Conservation (phyloP, 2,329 filamentous ascomycete species). For the Stemphylium beticola region DNA sequence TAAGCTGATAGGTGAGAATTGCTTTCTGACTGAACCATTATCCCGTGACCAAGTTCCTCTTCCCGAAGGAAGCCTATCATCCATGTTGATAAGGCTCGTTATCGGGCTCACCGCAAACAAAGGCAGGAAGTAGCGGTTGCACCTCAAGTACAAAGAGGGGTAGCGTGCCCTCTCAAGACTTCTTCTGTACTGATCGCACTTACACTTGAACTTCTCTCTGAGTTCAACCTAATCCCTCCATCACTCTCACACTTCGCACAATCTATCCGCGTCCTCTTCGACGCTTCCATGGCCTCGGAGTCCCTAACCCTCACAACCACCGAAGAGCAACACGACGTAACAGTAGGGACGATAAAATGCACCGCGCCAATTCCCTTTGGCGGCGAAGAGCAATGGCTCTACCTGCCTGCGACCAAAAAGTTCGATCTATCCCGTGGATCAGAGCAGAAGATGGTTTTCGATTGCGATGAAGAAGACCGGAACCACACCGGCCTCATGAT, state of each 20-base stretch:
- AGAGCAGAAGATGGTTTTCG: slow-evolving; percentile 46
- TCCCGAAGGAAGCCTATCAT: slow-evolving; percentile 39
- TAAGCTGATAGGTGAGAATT: slow-evolving; percentile 13
- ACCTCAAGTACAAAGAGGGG: slow-evolving; percentile 19
- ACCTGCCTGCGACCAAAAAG: slow-evolving; percentile 48
- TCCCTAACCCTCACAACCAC: slow-evolving; percentile 19
- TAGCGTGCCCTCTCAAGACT: neutral
- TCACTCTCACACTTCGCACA: slow-evolving; percentile 1
- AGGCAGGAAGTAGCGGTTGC: slow-evolving; percentile 10
- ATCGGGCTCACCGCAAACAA: slow-evolving; percentile 32
- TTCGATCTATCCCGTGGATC: slow-evolving; percentile 52
- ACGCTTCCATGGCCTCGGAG: slow-evolving; percentile 23
- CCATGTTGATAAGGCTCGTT: slow-evolving; percentile 29
- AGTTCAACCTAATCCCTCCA: neutral
- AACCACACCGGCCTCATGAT: slow-evolving; percentile 51
- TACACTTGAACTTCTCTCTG: neutral
- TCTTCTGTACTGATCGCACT: neutral
- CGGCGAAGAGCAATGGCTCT: slow-evolving; percentile 51
- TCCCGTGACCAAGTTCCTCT: slow-evolving; percentile 10
- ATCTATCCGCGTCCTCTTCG: neutral
- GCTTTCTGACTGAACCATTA: slow-evolving; percentile 1
- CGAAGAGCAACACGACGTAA: slow-evolving; percentile 24
- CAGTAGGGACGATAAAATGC: slow-evolving; percentile 40
- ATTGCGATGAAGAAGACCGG: slow-evolving; percentile 49
- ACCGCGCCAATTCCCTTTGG: slow-evolving; percentile 52